Base-by-base conservation (phyloP, 2,329 filamentous ascomycete species). In the Monosporascus sp. region DNA sequence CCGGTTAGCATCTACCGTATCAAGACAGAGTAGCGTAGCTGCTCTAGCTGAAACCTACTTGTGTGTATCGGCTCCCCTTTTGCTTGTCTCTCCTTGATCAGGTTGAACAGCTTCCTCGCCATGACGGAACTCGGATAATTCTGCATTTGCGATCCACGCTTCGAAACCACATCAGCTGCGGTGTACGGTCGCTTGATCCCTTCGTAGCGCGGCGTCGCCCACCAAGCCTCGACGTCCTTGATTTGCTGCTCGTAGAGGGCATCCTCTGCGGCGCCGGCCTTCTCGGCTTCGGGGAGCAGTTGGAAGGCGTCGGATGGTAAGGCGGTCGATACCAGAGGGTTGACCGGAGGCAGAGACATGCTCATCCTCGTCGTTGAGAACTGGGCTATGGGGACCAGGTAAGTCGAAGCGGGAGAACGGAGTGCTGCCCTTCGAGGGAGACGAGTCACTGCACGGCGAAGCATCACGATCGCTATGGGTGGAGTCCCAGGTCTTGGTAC, bases 131-230 rank as follows among this genome's bases (percentile, higher is more conserved):
- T 96, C 1, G 94, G 89, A 62, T 97, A 97, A 49, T 82, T 83
- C 68, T 96, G 89, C 65, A 90, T 84, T 60, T 97, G 81, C 6
- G 90, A 87, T 9, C 94, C 94, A 56, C 94, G 82, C 77, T 97
- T 97, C 71, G 88, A 91, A 56, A 96, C 93, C 6, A 99, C 88
- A 73, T 96, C 92, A 63, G 87, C 89, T 1, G 91, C 89, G 18
- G 87, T 88, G 70, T 97, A 99, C 11, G 93, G 91, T 46, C 94
- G 82, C 76, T 88, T 94, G 76, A 97, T 97, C 55, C 89, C 93
- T 59, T 87, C 81, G 69, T 85, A 99, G 52, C 94, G 85, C 7
- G 90, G 86, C 41, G 86, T 87, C 20, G 82, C 80, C 93, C 93
- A 99, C 94, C 93, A 97, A 27, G 86, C 81, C 69, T 92, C 84